These are phyloP conservation scores for Amanita pallidorosea DNA, from an alignment of 768 basidiomycete species.

Conservation along the genomic window DNA sequence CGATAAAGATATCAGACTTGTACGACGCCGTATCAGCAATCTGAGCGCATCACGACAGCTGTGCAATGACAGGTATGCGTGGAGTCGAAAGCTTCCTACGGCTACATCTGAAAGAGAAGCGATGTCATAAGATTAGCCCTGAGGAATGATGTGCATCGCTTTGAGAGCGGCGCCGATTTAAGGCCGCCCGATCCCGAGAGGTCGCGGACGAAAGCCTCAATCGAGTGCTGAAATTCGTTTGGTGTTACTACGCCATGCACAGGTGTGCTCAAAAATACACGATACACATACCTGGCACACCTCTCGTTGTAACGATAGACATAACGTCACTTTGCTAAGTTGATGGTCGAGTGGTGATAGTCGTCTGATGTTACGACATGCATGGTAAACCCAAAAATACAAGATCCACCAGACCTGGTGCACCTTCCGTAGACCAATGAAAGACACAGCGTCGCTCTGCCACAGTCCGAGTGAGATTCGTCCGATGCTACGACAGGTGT, in stretches of 20 bases:
- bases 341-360: conserved; percentile 14
- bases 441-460: too few relatives aligned
- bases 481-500: too few relatives aligned
- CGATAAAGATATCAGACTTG: conserved; percentile 81
- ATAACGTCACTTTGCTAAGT: too few relatives aligned
- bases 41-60: conserved; percentile 82
- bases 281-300: too few relatives aligned
- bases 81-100: conserved; percentile 72
- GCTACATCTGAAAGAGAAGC: conserved; percentile 64
- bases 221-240: conserved; percentile 32
- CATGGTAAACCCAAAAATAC: not conserved
- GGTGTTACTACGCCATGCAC: too few relatives aligned
- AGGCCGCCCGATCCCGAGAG: conserved; percentile 76
- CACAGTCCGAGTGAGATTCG: too few relatives aligned
- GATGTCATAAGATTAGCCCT: conserved; percentile 54
- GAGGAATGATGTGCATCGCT: conserved; percentile 54
- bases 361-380: conserved; percentile 33
- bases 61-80: conserved; percentile 56
- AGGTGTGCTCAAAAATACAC: too few relatives aligned
- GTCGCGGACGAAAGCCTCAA: conserved; percentile 81
- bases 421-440: too few relatives aligned
- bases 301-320: too few relatives aligned
- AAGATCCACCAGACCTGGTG: too few relatives aligned
- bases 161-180: conserved; percentile 73
- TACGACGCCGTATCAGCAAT: conserved; percentile 92